Conservation (phyloP, 1,139 yeast species). For the Taphrina sp. region DNA sequence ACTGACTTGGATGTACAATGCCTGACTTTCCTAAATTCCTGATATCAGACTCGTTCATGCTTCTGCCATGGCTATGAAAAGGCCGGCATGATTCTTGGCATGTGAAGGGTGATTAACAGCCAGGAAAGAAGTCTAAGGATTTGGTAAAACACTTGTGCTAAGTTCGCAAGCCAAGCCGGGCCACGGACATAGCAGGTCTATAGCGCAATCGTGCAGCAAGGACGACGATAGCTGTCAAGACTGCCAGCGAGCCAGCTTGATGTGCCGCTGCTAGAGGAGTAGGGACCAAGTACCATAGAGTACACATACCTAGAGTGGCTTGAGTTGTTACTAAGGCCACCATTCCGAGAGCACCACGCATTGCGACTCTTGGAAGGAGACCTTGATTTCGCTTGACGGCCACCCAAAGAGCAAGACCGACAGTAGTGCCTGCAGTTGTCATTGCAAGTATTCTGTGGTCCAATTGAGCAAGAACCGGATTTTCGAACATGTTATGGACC, state of each 20-base stretch:
- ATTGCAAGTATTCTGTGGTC: slow-evolving; percentile 85
- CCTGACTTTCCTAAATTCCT: too few species aligned
- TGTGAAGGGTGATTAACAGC: too few species aligned
- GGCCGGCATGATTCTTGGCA: too few species aligned
- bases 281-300: slow-evolving; percentile 86
- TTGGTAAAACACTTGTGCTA: too few species aligned
- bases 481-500: slow-evolving; percentile 77
- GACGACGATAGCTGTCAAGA: slow-evolving; percentile 68
- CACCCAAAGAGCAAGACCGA: slow-evolving; percentile 63
- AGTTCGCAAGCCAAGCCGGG: not conserved
- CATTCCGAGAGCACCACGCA: slow-evolving; percentile 59
- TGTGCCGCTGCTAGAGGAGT: slow-evolving; percentile 90
- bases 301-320: slow-evolving; percentile 79
- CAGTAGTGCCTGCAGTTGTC: slow-evolving; percentile 69
- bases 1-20: too few species aligned
- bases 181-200: not conserved
- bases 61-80: too few species aligned
- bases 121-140: too few species aligned
- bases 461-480: slow-evolving; percentile 93
- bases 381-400: slow-evolving; percentile 51
- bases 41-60: too few species aligned
- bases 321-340: slow-evolving; percentile 64
- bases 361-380: slow-evolving; percentile 60
- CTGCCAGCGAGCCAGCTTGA: slow-evolving; percentile 94
- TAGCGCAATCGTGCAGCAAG: not conserved